These are phyloP conservation scores for Candida sp. DNA, from an alignment of 1,139 yeast genomes.

Conservation along the genomic window DNA sequence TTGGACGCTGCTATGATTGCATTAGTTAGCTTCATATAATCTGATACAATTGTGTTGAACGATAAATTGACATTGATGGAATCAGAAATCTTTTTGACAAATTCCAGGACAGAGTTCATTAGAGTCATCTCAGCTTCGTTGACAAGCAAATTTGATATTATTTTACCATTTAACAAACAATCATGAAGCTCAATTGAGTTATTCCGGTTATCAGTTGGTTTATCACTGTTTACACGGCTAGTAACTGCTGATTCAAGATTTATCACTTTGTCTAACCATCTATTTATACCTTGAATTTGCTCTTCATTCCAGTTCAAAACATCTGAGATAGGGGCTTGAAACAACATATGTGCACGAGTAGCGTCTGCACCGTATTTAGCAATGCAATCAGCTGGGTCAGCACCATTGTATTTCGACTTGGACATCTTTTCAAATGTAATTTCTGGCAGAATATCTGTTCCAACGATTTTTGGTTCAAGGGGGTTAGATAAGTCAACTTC, in stretches of 20 bases:
- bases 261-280: constrained; percentile 75
- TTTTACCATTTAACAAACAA: constrained; percentile 19
- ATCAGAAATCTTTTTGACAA: constrained; percentile 47
- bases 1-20: constrained; percentile 40
- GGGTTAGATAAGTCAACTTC: constrained; percentile 49
- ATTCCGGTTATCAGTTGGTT: not conserved
- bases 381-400: constrained; percentile 81
- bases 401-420: constrained; percentile 92
- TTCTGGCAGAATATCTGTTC: constrained; percentile 49
- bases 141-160: constrained; percentile 16
- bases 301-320: constrained; percentile 86
- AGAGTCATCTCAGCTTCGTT: constrained; percentile 48
- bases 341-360: constrained; percentile 88
- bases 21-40: constrained; percentile 83
- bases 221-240: not conserved
- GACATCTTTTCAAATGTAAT: constrained; percentile 90
- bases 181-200: constrained; percentile 6
- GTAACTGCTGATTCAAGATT: constrained; percentile 26
- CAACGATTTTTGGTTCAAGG: constrained; percentile 41
- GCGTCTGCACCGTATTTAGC: constrained; percentile 89
- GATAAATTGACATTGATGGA: constrained; percentile 61
- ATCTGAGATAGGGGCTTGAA: constrained; percentile 87
- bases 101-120: constrained; percentile 56
- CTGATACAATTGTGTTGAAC: constrained; percentile 83
- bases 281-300: constrained; percentile 79